Percentiles rank a stretch among this genome's conserved stretches.
Evolutionary conservation across 306 rosid species (phyloP).

Genomic region (Arachis hypogaea): DNA sequence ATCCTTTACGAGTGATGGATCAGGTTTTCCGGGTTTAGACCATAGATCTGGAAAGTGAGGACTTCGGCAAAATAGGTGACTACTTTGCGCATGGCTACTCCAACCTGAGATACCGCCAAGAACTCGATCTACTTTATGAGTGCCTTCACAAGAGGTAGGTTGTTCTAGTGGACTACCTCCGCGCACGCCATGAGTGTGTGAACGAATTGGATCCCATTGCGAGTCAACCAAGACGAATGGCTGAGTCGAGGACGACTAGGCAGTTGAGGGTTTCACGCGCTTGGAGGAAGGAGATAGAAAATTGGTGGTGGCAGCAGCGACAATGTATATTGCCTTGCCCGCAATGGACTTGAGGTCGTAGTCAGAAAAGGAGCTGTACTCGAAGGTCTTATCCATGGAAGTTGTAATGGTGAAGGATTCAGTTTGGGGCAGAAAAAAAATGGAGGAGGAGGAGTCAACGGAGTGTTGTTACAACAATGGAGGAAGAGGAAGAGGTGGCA

Average conservation of each 20-base stretch:
- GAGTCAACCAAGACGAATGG: constrained; percentile 64
- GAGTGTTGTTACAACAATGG: neutral
- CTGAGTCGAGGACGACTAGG: constrained; percentile 48
- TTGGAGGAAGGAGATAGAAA: neutral
- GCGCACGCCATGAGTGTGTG: constrained; percentile 86
- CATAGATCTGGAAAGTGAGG: constrained; percentile 65
- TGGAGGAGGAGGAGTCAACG: neutral
- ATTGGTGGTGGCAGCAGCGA: neutral
- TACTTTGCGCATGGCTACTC: constrained; percentile 81
- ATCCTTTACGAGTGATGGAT: constrained; percentile 67
- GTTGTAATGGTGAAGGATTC: constrained; percentile 53
- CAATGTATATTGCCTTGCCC: constrained; percentile 56
- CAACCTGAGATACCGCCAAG: constrained; percentile 74
- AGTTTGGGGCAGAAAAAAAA: neutral
- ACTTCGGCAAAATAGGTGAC: constrained; percentile 89
- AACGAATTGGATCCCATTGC: constrained; percentile 82
- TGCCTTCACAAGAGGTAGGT: constrained; percentile 64
- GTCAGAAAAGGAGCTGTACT: constrained; percentile 55
- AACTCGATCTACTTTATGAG: constrained; percentile 77
- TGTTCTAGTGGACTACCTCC: constrained; percentile 73
- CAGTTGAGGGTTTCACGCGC: constrained; percentile 38
- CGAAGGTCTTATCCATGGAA: constrained; percentile 40
- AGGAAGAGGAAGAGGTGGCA: neutral
- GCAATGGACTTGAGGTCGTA: constrained; percentile 83
- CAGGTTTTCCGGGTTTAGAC: constrained; percentile 53